These are phyloP conservation scores for Backusella westeae DNA, from an alignment of 192 early-diverging fungal genomes.

Conservation along the genomic window DNA sequence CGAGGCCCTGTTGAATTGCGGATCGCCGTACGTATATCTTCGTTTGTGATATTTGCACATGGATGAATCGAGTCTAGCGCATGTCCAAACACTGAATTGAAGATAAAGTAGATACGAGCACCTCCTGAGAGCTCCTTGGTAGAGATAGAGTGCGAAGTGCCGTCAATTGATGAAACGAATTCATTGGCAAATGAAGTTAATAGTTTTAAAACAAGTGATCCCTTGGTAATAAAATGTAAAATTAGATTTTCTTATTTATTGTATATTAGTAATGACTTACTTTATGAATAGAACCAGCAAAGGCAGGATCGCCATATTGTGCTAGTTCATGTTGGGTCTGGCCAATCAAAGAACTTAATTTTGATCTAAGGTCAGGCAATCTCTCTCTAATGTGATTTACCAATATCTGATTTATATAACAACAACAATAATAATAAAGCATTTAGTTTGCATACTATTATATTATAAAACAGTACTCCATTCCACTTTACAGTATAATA, in stretches of 20 bases:
- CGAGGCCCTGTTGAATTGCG: conserved; percentile 77
- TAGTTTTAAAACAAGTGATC: conserved; percentile 59
- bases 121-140: conserved; percentile 72
- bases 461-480: background rate
- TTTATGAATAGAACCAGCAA: conserved; percentile 42
- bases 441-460: background rate
- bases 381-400: conserved; percentile 75
- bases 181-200: conserved; percentile 70
- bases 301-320: conserved; percentile 59
- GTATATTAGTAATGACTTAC: conserved; percentile 15
- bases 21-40: conserved; percentile 77
- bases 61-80: conserved; percentile 70
- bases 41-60: conserved; percentile 59
- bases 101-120: conserved; percentile 76
- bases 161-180: conserved; percentile 73
- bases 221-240: conserved; percentile 27
- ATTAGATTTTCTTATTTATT: background rate
- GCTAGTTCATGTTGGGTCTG: conserved; percentile 70
- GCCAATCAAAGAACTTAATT: conserved; percentile 67
- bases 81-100: conserved; percentile 71
- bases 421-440: background rate
- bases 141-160: conserved; percentile 60
- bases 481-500: background rate
- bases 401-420: conserved; percentile 45
- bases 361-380: conserved; percentile 68